Base-by-base conservation (phyloP, 805 yeast genomes). In the Tetrapisispora arboricola region DNA sequence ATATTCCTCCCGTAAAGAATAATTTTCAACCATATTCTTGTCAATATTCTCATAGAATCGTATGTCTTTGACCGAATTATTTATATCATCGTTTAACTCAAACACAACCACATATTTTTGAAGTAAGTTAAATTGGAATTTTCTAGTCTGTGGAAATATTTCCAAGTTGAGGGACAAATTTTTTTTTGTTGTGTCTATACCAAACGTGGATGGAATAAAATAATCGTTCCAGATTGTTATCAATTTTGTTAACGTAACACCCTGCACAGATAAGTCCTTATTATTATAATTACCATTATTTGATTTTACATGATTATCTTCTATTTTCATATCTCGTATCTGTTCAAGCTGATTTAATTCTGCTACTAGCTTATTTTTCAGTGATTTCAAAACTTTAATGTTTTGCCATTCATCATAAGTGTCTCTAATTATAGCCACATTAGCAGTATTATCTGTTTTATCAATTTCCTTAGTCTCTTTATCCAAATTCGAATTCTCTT, bases 81-180 rank as follows among this genome's bases (percentile, higher is more conserved):
- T 22, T 3, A 39, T 21, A 40, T 19, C 25, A 16, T 38, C 42
- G 30, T 37, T 40, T 10, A 49, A 32, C 18, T 40, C 38, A 6
- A 49, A 39, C 11, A 44, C 43, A 7, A 48, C 44, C 7, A 46
- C 42, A 31, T 37, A 44, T 9, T 18, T 22, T 7, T 29, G 27
- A 12, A 29, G 19, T 18, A 42, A 32, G 3, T 51, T 50, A 32
- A 52, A 54, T 37, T 52, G 55, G 19, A 52, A 42, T 32, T 49
- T 52, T 27, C 42, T 44, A 5, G 52, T 44, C 27, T 47, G 53
- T 8, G 58, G 55, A 36, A 43, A 54, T 6, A 54, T 38, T 32
- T 49, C 48, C 19, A 49, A 35, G 11, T 47, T 44, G 18, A 30
- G 29, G 25, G 27, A 32, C 5, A 9, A 18, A 7, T 18, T 19